Evolutionary conservation across 495 filamentous ascomycete species (phyloP), one percentile per base, ranked within the genome.

Genomic region (Penicillium salamii): DNA sequence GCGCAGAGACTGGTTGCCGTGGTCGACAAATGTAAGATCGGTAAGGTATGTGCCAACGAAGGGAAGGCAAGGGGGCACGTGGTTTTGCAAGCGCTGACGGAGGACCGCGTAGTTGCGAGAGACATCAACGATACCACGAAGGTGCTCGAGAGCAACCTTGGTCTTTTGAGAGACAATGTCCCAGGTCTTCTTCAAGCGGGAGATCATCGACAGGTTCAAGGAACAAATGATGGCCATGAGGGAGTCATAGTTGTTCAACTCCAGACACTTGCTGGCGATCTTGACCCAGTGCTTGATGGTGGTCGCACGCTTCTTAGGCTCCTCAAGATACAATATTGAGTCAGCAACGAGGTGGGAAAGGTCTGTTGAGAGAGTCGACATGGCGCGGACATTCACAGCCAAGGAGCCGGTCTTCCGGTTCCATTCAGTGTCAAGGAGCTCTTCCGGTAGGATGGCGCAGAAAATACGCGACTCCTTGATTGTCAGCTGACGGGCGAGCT

Each of bases 211-310:
- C 39, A 88, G 88, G 65, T 93, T 91, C 38, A 99, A 67, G 0
- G 88, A 90, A 74, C 91, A 96, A 61, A 95, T 89, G 60, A 99
- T 96, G 11, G 92, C 90, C 89, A 96, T 96, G 33, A 97, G 75
- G 1, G 90, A 88, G 60, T 97, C 91, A 64, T 97, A 99, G 70
- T 99, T 99, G 68, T 91, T 88, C 7, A 99, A 76, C 52, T 90
- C 85, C 9, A 95, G 74, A 58, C 90, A 96, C 52, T 86, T 87
- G 61, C 86, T 83, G 2, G 89, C 88, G 52, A 97, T 88, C 75
- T 99, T 99, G 46, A 96, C 89, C 95, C 95, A 99, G 57, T 97
- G 91, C 74, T 99, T 97, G 74, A 99, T 93, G 37, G 90, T 84
- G 2, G 77, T 64, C 2, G 95, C 93, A 28, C 95, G 83, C 71